These are phyloP conservation scores for Anisogramma anomala DNA, from an alignment of 2,329 filamentous ascomycete genomes.

Conservation along the genomic window DNA sequence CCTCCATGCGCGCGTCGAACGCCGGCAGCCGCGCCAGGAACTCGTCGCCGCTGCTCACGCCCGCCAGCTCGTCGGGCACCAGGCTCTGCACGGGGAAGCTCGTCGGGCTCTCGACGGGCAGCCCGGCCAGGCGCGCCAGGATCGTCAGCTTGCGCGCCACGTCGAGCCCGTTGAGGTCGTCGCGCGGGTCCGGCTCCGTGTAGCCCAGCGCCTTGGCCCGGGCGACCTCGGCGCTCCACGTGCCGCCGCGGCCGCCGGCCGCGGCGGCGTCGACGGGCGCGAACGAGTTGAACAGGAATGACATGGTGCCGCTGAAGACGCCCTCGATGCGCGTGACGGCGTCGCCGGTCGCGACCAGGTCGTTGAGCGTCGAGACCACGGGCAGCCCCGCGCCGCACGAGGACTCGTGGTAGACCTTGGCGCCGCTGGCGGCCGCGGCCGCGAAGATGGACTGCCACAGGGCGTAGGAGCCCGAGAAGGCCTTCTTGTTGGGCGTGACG, in stretches of 20 bases:
- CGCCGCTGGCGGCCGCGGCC: conserved; percentile 56
- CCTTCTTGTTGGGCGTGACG: conserved; percentile 97
- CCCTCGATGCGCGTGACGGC: conserved; percentile 87
- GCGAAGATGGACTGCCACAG: conserved; percentile 83
- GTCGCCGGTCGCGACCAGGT: conserved; percentile 90
- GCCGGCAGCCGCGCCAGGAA: conserved; percentile 71
- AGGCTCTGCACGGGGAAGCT: conserved; percentile 89
- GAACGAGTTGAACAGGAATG: conserved; percentile 96
- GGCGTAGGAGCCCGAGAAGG: conserved; percentile 69
- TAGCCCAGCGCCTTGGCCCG: conserved; percentile 90
- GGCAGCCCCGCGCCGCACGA: conserved; percentile 89
- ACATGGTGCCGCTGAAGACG: conserved; percentile 96
- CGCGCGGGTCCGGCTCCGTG: conserved; percentile 76
- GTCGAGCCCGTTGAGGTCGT: conserved; percentile 78
- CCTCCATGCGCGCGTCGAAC: conserved; percentile 85
- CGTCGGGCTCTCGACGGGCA: conserved; percentile 71
- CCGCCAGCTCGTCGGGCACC: conserved; percentile 79
- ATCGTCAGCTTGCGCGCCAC: conserved; percentile 96
- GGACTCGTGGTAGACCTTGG: conserved; percentile 88
- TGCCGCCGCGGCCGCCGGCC: too few species aligned
- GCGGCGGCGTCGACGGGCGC: conserved; percentile 63
- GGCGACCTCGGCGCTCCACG: conserved; percentile 83
- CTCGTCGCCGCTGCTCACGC: conserved; percentile 64
- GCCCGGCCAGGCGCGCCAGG: conserved; percentile 70
- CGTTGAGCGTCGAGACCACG: conserved; percentile 84